A percentile compares a stretch with the other conserved stretches of the same genome.
Evolutionary conservation across 371 early-diverging fungal genomes (phyloP).

Genomic region (Haplosporangium sp.): DNA sequence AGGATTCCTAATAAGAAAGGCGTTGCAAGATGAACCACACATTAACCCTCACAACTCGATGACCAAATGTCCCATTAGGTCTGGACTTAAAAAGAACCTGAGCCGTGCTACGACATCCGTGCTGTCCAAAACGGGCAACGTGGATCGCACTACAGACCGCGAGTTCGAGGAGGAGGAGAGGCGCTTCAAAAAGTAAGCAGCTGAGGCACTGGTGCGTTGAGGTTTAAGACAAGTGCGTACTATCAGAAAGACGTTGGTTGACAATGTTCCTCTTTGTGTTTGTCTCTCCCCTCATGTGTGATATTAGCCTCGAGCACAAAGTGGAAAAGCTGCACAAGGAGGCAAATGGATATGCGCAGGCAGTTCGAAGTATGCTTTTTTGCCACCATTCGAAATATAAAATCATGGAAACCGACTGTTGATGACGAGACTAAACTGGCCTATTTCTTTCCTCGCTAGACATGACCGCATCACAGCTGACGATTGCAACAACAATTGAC

Average conservation of each 20-base stretch:
- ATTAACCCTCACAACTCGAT: background rate
- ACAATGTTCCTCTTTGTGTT: too few relatives aligned
- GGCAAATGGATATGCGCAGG: constrained; percentile 93
- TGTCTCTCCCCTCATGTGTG: background rate
- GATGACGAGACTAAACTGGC: background rate
- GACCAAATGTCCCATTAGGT: constrained; percentile 58
- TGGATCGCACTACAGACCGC: constrained; percentile 64
- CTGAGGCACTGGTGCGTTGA: background rate
- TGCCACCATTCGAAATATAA: background rate
- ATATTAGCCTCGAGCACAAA: constrained; percentile 83
- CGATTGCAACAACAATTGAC: constrained; percentile 83
- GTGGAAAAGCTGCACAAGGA: constrained; percentile 89
- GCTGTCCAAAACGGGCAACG: constrained; percentile 43
- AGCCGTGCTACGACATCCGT: constrained; percentile 87
- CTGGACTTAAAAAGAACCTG: constrained; percentile 87
- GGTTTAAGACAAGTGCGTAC: background rate
- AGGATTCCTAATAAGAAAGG: background rate
- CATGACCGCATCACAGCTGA: constrained; percentile 86
- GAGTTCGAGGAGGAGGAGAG: constrained; percentile 90
- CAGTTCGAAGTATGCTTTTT: constrained; percentile 74
- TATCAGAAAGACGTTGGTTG: too few relatives aligned
- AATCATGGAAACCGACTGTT: background rate
- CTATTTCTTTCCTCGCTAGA: constrained; percentile 51
- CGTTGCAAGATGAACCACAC: background rate
- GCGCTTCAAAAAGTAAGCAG: constrained; percentile 77